Evolutionary conservation across 257 asterid species (phyloP), one percentile per base, ranked within the genome.

Genomic region (Voacanga thouarsii): DNA sequence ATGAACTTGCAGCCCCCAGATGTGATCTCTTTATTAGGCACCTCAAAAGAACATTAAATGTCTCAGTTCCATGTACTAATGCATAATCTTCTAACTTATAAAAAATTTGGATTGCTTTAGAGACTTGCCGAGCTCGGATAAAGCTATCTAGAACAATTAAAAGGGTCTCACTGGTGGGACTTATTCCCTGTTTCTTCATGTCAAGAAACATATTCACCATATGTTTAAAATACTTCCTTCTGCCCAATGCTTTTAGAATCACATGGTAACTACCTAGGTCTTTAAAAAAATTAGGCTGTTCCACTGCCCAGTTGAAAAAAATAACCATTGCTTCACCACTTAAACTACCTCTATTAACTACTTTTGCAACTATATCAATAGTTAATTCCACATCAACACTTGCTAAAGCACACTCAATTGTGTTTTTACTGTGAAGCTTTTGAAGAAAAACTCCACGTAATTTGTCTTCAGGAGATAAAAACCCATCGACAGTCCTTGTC

Each of bases 361-460:
- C 98, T 81, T 83, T 85, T 55, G 86, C 89, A 56, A 93, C 84
- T 39, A 90, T 51, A 37, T 90, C 92, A 24, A 57, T 77, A 14
- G 87, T 86, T 41, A 92, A 24, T 72, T 93, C 92, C 2, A 91
- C 89, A 26, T 68, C 89, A 77, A 87, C 89, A 43, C 78, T 76
- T 39, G 78, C 76, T 50, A 93, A 73, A 21, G 96, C 96, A 15
- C 82, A 77, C 33, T 74, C 82, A 73, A 82, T 78, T 33, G 92
- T 92, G 41, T 80, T 5, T 80, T 71, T 87, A 8, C 96, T 87
- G 9, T 79, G 39, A 49, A 91, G 78, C 71, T 90, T 91, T 81
- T 88, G 97, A 71, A 95, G 82, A 80, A 95, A 95, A 78, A 95
- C 84, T 19, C 98, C 99, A 3, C 96, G 89, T 56, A 93, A 84